phyloP scores from a whole-genome alignment of 805 yeast species.

The Clavispora vitiphila region DNA sequence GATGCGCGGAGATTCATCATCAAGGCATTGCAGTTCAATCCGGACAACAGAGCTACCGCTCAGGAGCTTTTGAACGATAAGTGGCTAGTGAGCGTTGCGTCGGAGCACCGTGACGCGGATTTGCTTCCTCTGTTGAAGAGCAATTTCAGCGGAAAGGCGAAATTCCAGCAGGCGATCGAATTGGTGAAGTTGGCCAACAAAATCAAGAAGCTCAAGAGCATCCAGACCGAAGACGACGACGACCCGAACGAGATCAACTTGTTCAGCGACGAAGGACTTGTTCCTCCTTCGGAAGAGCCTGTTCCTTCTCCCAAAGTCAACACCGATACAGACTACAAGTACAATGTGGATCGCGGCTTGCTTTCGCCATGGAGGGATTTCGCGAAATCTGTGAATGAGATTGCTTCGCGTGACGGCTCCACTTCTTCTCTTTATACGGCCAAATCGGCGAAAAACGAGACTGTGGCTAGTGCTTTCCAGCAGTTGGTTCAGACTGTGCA shows the following conservation, averaged over 20 bases:
- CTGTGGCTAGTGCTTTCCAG: constrained; percentile 55
- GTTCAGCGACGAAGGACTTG: constrained; percentile 29
- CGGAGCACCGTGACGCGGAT: constrained; percentile 51
- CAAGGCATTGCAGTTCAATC: constrained; percentile 64
- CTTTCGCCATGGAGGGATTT: constrained; percentile 29
- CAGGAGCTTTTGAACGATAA: constrained; percentile 59
- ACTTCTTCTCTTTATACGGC: constrained; percentile 19
- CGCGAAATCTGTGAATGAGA: constrained; percentile 18
- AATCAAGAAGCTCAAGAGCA: constrained; percentile 61
- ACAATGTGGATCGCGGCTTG: constrained; percentile 3
- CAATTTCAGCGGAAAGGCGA: constrained; percentile 78
- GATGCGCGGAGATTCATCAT: constrained; percentile 79
- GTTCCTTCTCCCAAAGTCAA: constrained; percentile 1
- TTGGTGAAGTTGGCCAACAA: constrained; percentile 77
- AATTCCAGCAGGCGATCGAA: constrained; percentile 82
- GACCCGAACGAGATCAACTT: constrained; percentile 44
- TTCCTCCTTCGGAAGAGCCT: constrained; percentile 7
- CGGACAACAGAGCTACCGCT: constrained; percentile 65
- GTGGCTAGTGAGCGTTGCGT: constrained; percentile 58
- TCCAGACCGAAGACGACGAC: constrained; percentile 55
- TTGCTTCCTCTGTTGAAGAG: constrained; percentile 76
- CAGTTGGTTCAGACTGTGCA: constrained; percentile 68
- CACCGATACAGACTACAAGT: constrained; percentile 6
- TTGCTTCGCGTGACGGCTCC: constrained; percentile 15
- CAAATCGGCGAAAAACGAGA: constrained; percentile 22